phyloP scores from a whole-genome alignment of 805 yeast genomes.

The Torulaspora maleeae region DNA sequence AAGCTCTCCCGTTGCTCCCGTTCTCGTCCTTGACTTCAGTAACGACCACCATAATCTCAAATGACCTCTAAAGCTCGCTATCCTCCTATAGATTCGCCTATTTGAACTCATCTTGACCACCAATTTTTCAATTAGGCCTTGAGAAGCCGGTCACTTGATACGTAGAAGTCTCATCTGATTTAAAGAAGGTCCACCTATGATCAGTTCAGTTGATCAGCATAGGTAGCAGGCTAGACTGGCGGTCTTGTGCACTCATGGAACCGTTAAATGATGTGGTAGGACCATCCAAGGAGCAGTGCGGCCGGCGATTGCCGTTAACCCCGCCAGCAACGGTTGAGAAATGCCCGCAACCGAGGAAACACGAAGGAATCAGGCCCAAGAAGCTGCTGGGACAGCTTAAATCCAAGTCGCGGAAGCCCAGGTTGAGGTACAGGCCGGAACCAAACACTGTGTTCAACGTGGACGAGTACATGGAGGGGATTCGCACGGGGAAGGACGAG shows the following conservation, averaged over 20 bases:
- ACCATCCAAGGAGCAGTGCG: not conserved
- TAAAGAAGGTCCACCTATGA: too few relatives aligned
- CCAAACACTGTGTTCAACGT: slow-evolving; percentile 44
- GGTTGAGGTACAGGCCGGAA: slow-evolving; percentile 43
- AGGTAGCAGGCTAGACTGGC: not conserved
- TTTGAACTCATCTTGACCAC: not conserved
- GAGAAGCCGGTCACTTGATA: not conserved
- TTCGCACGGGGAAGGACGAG: slow-evolving; percentile 5
- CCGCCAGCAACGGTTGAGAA: slow-evolving; percentile 26
- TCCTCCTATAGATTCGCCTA: not conserved
- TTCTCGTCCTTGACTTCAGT: slow-evolving; percentile 62
- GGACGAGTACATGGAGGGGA: slow-evolving; percentile 20
- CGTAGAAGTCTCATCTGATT: not conserved
- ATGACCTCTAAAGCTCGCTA: not conserved
- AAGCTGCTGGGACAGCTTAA: slow-evolving; percentile 19
- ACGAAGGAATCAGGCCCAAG: slow-evolving; percentile 19
- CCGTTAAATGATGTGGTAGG: not conserved
- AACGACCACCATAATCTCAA: slow-evolving; percentile 61
- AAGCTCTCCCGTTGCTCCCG: slow-evolving; percentile 42
- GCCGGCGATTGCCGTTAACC: slow-evolving; percentile 17
- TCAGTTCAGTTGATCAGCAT: too few relatives aligned
- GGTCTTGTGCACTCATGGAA: not conserved
- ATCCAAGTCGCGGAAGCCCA: slow-evolving; percentile 39
- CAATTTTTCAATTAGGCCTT: slow-evolving; percentile 2
- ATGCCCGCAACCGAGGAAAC: not conserved